A percentile compares a stretch with the other conserved stretches of the same genome.
Conservation (phyloP, 73 alveolate genomes). For the Paramecium bursaria region DNA sequence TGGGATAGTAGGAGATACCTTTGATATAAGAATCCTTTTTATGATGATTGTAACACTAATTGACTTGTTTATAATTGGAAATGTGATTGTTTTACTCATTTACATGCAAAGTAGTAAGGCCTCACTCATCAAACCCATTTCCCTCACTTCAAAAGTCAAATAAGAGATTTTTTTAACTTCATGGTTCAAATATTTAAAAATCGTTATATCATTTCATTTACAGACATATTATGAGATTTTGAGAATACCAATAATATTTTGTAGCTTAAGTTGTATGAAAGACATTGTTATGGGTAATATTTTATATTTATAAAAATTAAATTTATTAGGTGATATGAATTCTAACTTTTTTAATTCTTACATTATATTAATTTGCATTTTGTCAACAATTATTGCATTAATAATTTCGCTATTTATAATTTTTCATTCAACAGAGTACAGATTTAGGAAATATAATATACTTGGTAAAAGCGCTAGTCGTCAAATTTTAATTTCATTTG, state of each 20-base stretch:
- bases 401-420: slow-evolving; percentile 25
- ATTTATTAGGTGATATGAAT: too few relatives aligned
- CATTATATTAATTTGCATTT: neutral
- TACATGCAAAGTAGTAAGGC: too few relatives aligned
- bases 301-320: neutral
- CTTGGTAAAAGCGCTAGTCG: neutral
- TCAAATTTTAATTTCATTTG: neutral
- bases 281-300: slow-evolving; percentile 3
- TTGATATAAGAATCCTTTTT: neutral
- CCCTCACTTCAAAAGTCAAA: too few relatives aligned
- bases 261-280: neutral
- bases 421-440: slow-evolving; percentile 37
- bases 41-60: slow-evolving; percentile 13
- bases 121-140: too few relatives aligned
- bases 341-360: neutral
- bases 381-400: neutral
- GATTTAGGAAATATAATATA: slow-evolving; percentile 9
- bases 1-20: neutral
- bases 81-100: too few relatives aligned
- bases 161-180: too few relatives aligned
- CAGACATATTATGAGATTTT: neutral
- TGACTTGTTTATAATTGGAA: too few relatives aligned
- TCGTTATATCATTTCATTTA: too few relatives aligned
- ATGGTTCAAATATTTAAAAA: too few relatives aligned
- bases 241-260: neutral